Conservation (phyloP, 768 basidiomycete genomes). For the Suillus americanus region DNA sequence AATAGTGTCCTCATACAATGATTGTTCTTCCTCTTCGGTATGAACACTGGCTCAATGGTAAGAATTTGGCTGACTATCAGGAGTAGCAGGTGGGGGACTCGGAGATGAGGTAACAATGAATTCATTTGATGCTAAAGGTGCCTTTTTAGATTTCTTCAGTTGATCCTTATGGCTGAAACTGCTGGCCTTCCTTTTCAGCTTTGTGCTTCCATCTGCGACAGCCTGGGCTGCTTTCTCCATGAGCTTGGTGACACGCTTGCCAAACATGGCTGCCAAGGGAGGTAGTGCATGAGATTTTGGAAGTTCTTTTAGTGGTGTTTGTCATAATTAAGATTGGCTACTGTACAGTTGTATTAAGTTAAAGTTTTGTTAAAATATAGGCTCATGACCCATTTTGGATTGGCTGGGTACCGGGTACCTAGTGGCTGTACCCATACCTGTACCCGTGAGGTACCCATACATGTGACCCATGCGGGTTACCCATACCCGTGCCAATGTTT, state of each 20-base stretch:
- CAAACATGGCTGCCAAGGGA: neutral
- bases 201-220: neutral
- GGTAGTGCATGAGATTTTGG: neutral
- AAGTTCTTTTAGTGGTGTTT: neutral
- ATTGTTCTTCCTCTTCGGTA: neutral
- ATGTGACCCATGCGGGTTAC: too few relatives aligned
- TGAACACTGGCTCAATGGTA: neutral
- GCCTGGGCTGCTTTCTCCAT: neutral
- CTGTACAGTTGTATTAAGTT: neutral
- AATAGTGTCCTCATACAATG: neutral
- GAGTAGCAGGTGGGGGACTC: neutral
- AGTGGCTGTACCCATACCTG: neutral
- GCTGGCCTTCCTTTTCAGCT: conserved; percentile 4
- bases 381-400: neutral
- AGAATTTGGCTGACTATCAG: neutral
- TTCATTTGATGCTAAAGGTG: neutral
- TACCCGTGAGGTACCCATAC: neutral
- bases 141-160: neutral
- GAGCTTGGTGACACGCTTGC: neutral
- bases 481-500: neutral
- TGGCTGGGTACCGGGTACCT: neutral
- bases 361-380: neutral
- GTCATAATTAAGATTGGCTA: neutral
- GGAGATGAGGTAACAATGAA: too few relatives aligned
- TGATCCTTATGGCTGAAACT: neutral